Percentiles rank a stretch among this genome's conserved stretches.
Conservation (phyloP, 306 rosid genomes). For the Quercus wislizeni region DNA sequence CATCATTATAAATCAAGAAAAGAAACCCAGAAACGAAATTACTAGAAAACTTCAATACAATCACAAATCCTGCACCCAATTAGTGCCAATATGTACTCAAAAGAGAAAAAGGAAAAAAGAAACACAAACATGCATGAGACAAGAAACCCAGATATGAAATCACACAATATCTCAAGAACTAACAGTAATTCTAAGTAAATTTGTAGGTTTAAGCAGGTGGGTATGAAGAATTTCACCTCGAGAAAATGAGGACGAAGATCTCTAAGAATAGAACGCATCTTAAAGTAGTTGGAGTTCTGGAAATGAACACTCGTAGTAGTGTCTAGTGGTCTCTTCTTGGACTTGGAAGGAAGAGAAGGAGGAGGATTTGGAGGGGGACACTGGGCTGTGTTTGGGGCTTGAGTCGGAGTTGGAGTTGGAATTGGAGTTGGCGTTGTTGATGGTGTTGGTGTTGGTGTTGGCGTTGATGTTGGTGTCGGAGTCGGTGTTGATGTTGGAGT, state of each 20-base stretch:
- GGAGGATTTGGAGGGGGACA: constrained; percentile 24
- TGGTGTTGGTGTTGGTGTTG: no score
- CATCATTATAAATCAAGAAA: background rate
- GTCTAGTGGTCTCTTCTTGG: constrained; percentile 53
- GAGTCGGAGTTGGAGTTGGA: no score
- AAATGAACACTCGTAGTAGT: constrained; percentile 16
- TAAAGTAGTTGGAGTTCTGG: constrained; percentile 40
- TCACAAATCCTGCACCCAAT: background rate
- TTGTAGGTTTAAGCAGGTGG: background rate
- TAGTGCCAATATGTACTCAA: background rate
- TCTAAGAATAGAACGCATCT: constrained; percentile 58
- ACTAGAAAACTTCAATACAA: background rate
- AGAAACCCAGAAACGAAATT: background rate
- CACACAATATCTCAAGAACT: background rate
- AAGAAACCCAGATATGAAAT: background rate
- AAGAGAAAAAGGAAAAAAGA: background rate
- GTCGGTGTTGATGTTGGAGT: no score
- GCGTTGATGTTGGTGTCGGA: accelerated
- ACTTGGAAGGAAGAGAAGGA: constrained; percentile 24
- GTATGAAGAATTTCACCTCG: constrained; percentile 37
- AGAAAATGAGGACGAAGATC: constrained; percentile 79
- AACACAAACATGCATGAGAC: background rate
- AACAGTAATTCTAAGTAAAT: background rate
- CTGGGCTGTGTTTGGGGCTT: constrained; percentile 10
- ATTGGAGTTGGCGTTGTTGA: no score